Evolutionary conservation across 495 filamentous ascomycete genomes (phyloP), one percentile per base, ranked within the genome.

Genomic region (Penicillium simplicissimum): DNA sequence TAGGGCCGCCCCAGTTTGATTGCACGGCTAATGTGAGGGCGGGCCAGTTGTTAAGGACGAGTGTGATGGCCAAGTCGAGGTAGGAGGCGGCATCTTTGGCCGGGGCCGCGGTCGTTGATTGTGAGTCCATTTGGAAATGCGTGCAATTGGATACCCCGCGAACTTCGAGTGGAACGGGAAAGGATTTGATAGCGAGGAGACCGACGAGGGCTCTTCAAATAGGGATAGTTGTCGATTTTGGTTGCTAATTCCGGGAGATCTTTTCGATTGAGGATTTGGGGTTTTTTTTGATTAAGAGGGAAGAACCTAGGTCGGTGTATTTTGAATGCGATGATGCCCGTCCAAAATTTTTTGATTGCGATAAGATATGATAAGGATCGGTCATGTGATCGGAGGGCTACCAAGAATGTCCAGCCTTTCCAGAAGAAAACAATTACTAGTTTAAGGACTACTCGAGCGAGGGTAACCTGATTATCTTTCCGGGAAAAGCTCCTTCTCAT

Each of bases 1-100:
- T 88, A n/a, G 90, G 83, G 0, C 95, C 95, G 70, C 95, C 95
- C 89, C 92, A 96, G 70, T 86, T 80, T 67, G 89, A 90, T 67
- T 87, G 83, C n/a, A 96, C 89, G 52, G 95, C 93, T 57, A 96
- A 87, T 34, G 86, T 89, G 42, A 98, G 88, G 6, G 90, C 88
- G 5, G 88, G 86, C 95, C 96, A 98, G 71, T 85, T 81, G 82
- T 91, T 82, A 48, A 97, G 83, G 21, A 86, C 75, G 61, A 94
- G 85, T 56, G 91, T 89, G 61, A 96, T 87, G 63, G 84, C 90
- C 66, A 92, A 86, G 66, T 96, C 92, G 78, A 95, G 91, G 86
- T 86, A 67, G 63, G 71, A 67, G 45, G 70, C 47, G 55, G 72
- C 67, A 38, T 67, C 54, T 21, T 59, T 64, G 17, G 66, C 33